Evolutionary conservation across 2,329 filamentous ascomycete species (phyloP).

Genomic region (Pseudogymnoascus sp.): DNA sequence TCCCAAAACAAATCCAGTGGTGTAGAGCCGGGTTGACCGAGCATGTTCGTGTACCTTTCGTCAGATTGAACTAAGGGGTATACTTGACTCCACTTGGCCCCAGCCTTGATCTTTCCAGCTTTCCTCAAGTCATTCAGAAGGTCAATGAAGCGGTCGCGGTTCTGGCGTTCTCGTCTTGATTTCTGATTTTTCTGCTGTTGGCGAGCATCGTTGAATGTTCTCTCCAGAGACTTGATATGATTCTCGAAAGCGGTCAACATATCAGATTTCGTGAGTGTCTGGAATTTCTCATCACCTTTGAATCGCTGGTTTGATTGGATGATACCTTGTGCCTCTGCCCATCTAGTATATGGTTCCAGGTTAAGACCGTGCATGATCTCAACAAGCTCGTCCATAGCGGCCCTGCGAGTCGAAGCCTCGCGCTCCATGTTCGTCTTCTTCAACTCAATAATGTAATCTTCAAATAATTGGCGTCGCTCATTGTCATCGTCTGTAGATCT

Average conservation of each 20-base stretch:
- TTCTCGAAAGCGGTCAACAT: constrained; percentile 89
- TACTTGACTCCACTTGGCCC: constrained; percentile 83
- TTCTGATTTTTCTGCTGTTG: constrained; percentile 82
- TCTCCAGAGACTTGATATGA: constrained; percentile 88
- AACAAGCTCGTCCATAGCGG: constrained; percentile 77
- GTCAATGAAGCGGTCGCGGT: constrained; percentile 71
- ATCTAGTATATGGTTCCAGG: constrained; percentile 88
- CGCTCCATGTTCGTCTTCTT: constrained; percentile 74
- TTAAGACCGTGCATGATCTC: constrained; percentile 72
- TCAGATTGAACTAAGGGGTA: constrained; percentile 71
- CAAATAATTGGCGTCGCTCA: constrained; percentile 83
- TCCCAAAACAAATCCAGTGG: constrained; percentile 96
- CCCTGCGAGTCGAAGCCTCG: constrained; percentile 65
- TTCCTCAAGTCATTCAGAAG: constrained; percentile 69
- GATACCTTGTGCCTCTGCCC: constrained; percentile 80
- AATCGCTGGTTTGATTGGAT: constrained; percentile 74
- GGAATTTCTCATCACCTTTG: constrained; percentile 77
- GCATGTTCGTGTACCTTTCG: constrained; percentile 73
- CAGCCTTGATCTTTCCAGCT: constrained; percentile 78
- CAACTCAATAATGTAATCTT: constrained; percentile 83
- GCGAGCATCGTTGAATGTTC: constrained; percentile 81
- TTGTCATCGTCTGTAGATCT: constrained; percentile 81
- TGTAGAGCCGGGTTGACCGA: constrained; percentile 76
- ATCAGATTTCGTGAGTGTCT: constrained; percentile 79
- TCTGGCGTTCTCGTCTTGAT: constrained; percentile 75